Base-by-base conservation (phyloP, 805 yeast species). In the Lachancea dasiensis region DNA sequence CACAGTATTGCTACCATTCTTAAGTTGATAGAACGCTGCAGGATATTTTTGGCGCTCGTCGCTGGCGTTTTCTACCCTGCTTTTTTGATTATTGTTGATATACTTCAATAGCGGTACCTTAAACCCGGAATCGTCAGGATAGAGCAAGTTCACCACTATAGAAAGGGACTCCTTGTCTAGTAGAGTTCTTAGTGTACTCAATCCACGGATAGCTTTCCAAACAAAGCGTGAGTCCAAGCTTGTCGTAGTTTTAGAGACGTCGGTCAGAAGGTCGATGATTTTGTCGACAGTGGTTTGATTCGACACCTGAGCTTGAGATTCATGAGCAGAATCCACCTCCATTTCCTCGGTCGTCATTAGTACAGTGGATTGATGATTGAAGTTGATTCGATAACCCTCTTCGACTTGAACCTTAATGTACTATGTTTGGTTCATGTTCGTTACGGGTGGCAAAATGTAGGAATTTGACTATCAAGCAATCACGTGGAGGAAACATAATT, bases 181-280 rank as follows among this genome's bases (percentile, higher is more conserved):
- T 27, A 73, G 68, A 40, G 79, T 73, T 64, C 97, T 77, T 45
- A 90, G 67, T 2, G 77, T 68, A 6, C 89, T 84, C 51, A 89
- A 68, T 45, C 86, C 94, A 46, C 95, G 79, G 47, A 92, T 73
- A 16, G 86, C 89, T 55, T 83, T 84, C 61, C 90, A 73, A 31
- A 92, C 77, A 63, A 82, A 85, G 48, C 97, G 76, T 48, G 95
- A 85, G 61, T 92, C 98, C 58, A 79, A 77, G 38, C 77, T 77
- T 31, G 74, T 59, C 8, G 81, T 81, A 3, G 89, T 81, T 61
- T 80, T 80, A 11, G 63, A 46, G 15, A 63, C 54, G 25, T 62
- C 59, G 27, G 52, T 58, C 23, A 66, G 51, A 2, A 66, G 56
- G 5, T 47, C 26, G 34, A 65, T 50, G 20, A 65, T 49, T 23